Base-by-base conservation (phyloP, 768 basidiomycete genomes). In the Pleurotus citrinopileatus region DNA sequence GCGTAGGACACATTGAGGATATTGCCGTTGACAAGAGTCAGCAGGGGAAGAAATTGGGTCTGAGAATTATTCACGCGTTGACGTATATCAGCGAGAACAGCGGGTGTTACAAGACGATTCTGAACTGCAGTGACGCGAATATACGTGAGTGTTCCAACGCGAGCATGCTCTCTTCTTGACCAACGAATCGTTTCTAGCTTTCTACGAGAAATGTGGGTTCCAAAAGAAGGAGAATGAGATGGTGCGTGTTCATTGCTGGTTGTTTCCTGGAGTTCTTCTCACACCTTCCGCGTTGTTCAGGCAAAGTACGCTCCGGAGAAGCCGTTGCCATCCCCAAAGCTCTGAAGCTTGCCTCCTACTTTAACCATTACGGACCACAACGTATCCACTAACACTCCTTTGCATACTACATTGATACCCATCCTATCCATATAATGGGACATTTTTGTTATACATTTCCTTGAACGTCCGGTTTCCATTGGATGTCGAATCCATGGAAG, bases 171-270 rank as follows among this genome's bases (percentile, higher is more conserved):
- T 44, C 57, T 58, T 52, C 52, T 42, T 40, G 38, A 43, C 38
- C 5, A 40, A 34, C 7, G 17, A 17, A 6, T 37, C 22, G 13
- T 37, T 34, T 59, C 26, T 65, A 97, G 95, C 91, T 7, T 99
- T 99, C 74, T 99, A 99, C 69, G 77, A 93, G 69, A 98, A 98
- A 70, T 99, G 96, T 66, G 96, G 96, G n/a, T 97, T 74, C 63
- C 77, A 81, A 69, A 88, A 86, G 75, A 96, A 94, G 71, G 95
- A 95, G 70, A 85, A 81, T 62, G 91, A 97, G 70, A 98, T 98
- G 95, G 95, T 88, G 15, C 32, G 32, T 54, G 55, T 76, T 67
- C 15, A 7, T 15, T 15, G 32, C 15, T 34, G 7, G 32, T 34
- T 7, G 15, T 15, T 34, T 15, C 15, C 32, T 34, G 7, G 32